phyloP scores from a whole-genome alignment of 2,329 filamentous ascomycete genomes.

The Penicillium sp. region DNA sequence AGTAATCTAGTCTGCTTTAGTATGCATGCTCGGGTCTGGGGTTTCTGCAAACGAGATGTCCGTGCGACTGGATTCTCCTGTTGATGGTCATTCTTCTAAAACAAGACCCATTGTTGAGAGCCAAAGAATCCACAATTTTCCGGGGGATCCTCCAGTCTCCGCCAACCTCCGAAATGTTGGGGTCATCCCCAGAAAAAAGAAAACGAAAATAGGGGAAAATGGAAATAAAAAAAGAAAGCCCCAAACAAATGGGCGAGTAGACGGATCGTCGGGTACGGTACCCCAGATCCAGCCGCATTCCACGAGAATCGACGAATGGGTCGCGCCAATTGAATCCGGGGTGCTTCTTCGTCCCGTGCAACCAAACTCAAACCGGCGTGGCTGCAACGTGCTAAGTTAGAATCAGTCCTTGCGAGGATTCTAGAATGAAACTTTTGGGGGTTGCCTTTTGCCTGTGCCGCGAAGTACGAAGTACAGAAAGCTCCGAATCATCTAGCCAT shows the following conservation, averaged over 20 bases:
- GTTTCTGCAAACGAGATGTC: conserved; percentile 28
- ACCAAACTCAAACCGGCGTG: conserved; percentile 24
- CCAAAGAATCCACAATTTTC: not conserved
- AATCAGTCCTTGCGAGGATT: conserved; percentile 3
- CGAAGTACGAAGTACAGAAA: not conserved
- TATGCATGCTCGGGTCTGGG: conserved; percentile 20
- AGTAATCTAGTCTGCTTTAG: conserved; percentile 15
- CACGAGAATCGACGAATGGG: conserved; percentile 1
- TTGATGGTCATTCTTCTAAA: not conserved
- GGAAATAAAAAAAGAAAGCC: not conserved
- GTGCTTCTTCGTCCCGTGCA: conserved; percentile 12
- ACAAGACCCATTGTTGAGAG: not conserved
- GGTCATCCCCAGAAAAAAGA: not conserved
- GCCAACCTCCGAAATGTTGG: not conserved
- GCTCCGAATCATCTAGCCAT: not conserved
- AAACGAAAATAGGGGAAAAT: not conserved
- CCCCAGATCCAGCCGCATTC: conserved; percentile 20
- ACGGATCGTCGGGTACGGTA: conserved; percentile 10
- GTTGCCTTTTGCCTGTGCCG: not conserved
- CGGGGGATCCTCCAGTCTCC: not conserved
- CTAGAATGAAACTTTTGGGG: conserved; percentile 15
- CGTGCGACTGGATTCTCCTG: conserved; percentile 13
- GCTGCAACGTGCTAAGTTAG: conserved; percentile 20
- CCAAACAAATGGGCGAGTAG: not conserved
- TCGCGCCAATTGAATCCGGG: not conserved